Conservation (phyloP, 495 filamentous ascomycete genomes). For the Podospora anserina region DNA sequence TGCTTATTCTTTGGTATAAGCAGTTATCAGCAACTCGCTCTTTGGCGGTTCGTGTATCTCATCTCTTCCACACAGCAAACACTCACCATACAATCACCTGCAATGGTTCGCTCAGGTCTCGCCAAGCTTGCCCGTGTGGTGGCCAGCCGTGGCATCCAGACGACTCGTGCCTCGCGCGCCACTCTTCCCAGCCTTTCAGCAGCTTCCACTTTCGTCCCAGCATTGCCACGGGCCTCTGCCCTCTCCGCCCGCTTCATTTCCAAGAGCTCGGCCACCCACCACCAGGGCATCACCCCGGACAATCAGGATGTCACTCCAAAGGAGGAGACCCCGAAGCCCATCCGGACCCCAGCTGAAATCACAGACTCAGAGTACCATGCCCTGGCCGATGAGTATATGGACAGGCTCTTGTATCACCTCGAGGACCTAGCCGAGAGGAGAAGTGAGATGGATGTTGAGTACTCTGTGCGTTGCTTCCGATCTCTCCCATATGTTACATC, state of each 20-base stretch:
- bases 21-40: not conserved
- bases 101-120: slow-evolving; percentile 32
- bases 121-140: slow-evolving; percentile 26
- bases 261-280: slow-evolving; percentile 12
- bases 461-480: slow-evolving; percentile 39
- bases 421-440: slow-evolving; percentile 61
- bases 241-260: slow-evolving; percentile 20
- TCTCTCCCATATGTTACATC: not conserved
- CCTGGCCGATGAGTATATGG: slow-evolving; percentile 50
- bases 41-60: not conserved
- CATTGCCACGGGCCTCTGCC: not conserved
- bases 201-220: not conserved
- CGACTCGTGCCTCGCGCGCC: slow-evolving; percentile 3
- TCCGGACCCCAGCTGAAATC: slow-evolving; percentile 33
- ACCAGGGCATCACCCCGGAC: slow-evolving; percentile 36
- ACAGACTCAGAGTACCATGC: slow-evolving; percentile 45
- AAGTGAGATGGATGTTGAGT: slow-evolving; percentile 65
- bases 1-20: not conserved
- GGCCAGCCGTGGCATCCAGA: slow-evolving; percentile 22
- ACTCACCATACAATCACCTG: slow-evolving; percentile 8
- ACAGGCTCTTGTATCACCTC: slow-evolving; percentile 61
- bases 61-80: not conserved
- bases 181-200: slow-evolving; percentile 14
- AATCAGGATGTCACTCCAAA: slow-evolving; percentile 24
- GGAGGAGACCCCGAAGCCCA: slow-evolving; percentile 19